Evolutionary conservation across 108 stramenopile genomes (phyloP).

Genomic region (Licmophora abbreviata): DNA sequence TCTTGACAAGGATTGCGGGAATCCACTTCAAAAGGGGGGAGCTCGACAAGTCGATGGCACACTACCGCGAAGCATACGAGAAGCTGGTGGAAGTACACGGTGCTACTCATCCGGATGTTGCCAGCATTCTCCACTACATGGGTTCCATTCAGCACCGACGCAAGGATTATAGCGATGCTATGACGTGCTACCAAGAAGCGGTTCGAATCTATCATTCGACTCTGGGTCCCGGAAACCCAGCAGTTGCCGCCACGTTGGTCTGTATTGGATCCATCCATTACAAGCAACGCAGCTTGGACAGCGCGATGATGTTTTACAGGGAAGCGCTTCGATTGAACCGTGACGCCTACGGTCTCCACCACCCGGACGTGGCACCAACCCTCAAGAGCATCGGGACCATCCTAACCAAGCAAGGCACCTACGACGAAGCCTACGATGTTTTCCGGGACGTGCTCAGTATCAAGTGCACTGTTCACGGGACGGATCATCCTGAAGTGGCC

Average conservation of each 20-base stretch:
- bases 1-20: slow-evolving; percentile 57
- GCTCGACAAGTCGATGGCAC: slow-evolving; percentile 57
- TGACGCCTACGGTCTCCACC: slow-evolving; percentile 64
- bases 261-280: slow-evolving; percentile 77
- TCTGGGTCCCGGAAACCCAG: slow-evolving; percentile 61
- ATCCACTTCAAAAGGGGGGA: slow-evolving; percentile 64
- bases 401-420: slow-evolving; percentile 61
- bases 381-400: slow-evolving; percentile 74
- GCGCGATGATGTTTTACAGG: slow-evolving; percentile 70
- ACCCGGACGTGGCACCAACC: slow-evolving; percentile 82
- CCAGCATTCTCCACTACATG: slow-evolving; percentile 70
- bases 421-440: slow-evolving; percentile 52
- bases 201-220: slow-evolving; percentile 70
- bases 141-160: slow-evolving; percentile 50
- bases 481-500: slow-evolving; percentile 66
- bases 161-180: slow-evolving; percentile 53
- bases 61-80: slow-evolving; percentile 72
- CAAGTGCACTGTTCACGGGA: slow-evolving; percentile 55
- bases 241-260: slow-evolving; percentile 67
- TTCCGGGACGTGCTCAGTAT: slow-evolving; percentile 70
- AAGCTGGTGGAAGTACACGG: slow-evolving; percentile 46
- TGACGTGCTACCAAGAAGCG: slow-evolving; percentile 73
- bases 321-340: slow-evolving; percentile 73
- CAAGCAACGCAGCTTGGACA: slow-evolving; percentile 61
- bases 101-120: slow-evolving; percentile 65